Evolutionary conservation across 306 rosid genomes (phyloP), one percentile per base, ranked within the genome.

Genomic region (Gleditsia sinensis): DNA sequence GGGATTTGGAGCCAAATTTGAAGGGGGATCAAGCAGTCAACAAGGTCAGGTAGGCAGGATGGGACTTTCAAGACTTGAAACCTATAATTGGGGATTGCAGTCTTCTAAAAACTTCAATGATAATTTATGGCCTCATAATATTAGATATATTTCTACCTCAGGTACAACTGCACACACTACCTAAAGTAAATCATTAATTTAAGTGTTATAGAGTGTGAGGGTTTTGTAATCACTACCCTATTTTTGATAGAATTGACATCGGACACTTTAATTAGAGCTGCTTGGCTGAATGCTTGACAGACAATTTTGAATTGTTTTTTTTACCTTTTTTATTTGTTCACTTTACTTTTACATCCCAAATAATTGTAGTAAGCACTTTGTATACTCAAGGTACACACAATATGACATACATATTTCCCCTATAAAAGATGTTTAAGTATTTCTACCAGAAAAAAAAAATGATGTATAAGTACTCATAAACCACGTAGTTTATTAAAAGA

Each of bases 31-130:
- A 1, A 82, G 73, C 78, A 17, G 86, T 76, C 88, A 68, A 69
- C 86, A 55, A 65, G 64, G 81, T 57, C 84, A 84, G 93, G 96
- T 88, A 71, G 46, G 84, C 64, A 60, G 53, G 76, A 40, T 74
- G 53, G 19, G 28, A 51, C 32, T 39, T 60, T 72, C n/a, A 19
- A 13, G 13, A 14, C 66, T 46, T 50, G 67, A 72, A 34, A 17
- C 24, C 21, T 46, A 23, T 54, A 49, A 27, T 43, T 61, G 32
- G 23, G 13, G 70, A 57, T 49, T 67, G 55, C n/a, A 37, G 24
- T 50, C 66, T 4, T 69, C 30, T 19, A 24, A 33, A 9, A 56
- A 49, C n/a, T 56, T 33, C 11, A 3, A 42, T 20, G 21, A 10
- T 50, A 74, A 13, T 40, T 36, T 23, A 30, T 43, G 16, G 19